phyloP scores from a whole-genome alignment of 163 green algal genomes.

The Botryococcus braunii region DNA sequence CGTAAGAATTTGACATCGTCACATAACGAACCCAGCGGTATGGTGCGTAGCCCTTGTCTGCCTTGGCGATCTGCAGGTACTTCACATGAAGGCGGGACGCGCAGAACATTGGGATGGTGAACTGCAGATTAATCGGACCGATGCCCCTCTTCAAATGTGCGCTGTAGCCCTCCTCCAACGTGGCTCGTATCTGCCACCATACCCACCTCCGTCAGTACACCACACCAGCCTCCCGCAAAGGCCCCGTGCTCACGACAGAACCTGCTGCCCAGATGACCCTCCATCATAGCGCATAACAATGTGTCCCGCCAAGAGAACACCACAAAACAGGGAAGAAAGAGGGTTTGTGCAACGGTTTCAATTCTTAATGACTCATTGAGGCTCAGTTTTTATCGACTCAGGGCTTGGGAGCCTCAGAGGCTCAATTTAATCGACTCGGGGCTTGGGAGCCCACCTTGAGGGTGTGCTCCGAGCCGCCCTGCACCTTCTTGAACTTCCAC shows the following conservation, averaged over 20 bases:
- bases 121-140: slow-evolving; percentile 85
- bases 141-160: slow-evolving; percentile 48
- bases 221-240: neutral
- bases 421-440: neutral
- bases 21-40: slow-evolving; percentile 93
- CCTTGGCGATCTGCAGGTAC: slow-evolving; percentile 90
- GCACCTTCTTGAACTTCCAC: slow-evolving; percentile 77
- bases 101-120: slow-evolving; percentile 81
- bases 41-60: slow-evolving; percentile 71
- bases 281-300: neutral
- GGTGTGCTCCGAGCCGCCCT: slow-evolving; percentile 45
- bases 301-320: no score
- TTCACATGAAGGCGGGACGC: slow-evolving; percentile 71
- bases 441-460: slow-evolving; percentile 23
- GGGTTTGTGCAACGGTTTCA: no score
- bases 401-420: no score
- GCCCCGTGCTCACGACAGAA: no score
- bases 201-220: neutral
- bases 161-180: slow-evolving; percentile 31
- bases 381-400: no score
- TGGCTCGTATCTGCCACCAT: slow-evolving; percentile 37
- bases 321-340: no score
- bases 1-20: slow-evolving; percentile 83
- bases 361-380: no score
- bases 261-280: no score